Conservation (phyloP, 345 rosid genomes). For the Eutrema yunnanense region DNA sequence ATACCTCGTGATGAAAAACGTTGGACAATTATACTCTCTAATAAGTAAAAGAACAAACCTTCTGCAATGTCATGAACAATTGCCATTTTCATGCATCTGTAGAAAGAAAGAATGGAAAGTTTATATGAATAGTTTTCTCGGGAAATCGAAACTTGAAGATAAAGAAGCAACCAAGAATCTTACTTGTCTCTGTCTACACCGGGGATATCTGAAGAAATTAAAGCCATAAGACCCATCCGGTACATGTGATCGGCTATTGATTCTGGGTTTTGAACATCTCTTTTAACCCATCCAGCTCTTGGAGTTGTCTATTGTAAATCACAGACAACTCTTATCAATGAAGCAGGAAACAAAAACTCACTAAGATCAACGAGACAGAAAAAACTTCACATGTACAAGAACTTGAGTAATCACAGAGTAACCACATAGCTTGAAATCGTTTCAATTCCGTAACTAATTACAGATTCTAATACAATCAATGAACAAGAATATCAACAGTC, state of each 20-base stretch:
- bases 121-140: background rate
- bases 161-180: background rate
- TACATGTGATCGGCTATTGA: constrained; percentile 93
- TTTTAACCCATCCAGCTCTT: constrained; percentile 84
- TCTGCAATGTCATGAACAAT: constrained; percentile 95
- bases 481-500: background rate
- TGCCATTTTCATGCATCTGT: constrained; percentile 94
- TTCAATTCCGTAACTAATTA: background rate
- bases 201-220: constrained; percentile 70
- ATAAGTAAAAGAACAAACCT: constrained; percentile 36
- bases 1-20: background rate
- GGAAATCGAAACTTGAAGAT: background rate
- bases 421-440: background rate
- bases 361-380: background rate
- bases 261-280: constrained; percentile 72
- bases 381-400: background rate
- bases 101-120: background rate
- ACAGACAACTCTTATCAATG: background rate
- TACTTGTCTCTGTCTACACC: constrained; percentile 84
- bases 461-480: background rate
- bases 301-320: constrained; percentile 59
- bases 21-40: background rate
- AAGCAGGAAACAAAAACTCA: background rate
- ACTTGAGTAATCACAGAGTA: background rate
- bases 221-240: constrained; percentile 93